phyloP scores from a whole-genome alignment of 1,139 yeast species.

The Suhomyces yuchorum region DNA sequence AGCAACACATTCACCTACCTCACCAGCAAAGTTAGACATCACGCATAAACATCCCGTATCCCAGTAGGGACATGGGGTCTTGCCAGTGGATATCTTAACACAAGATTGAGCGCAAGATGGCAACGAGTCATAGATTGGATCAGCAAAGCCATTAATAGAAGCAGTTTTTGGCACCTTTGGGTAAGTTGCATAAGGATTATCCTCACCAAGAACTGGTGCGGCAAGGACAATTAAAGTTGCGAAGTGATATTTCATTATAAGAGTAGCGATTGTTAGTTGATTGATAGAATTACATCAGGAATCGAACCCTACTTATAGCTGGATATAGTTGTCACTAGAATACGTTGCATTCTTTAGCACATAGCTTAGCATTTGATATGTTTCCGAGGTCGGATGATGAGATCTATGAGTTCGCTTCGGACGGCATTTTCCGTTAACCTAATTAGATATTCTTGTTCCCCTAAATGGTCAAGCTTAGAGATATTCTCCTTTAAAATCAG shows the following conservation, averaged over 20 bases:
- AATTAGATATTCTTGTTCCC: neutral
- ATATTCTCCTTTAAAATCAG: neutral
- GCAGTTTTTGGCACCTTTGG: constrained; percentile 53
- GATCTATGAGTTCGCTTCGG: neutral
- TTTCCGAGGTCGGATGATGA: constrained; percentile 1
- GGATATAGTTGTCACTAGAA: neutral
- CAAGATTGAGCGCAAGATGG: constrained; percentile 51
- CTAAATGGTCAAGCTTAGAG: neutral
- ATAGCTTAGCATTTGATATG: neutral
- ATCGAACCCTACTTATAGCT: neutral
- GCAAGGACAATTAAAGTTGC: constrained; percentile 17
- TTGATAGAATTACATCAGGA: neutral
- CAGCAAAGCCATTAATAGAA: constrained; percentile 56
- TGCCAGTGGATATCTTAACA: constrained; percentile 26
- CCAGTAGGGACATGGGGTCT: constrained; percentile 56
- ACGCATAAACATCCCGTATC: constrained; percentile 58
- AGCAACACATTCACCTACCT: constrained; percentile 49
- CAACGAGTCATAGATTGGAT: constrained; percentile 41
- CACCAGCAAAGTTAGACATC: constrained; percentile 48
- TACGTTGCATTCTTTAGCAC: too few species aligned
- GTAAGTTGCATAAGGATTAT: constrained; percentile 36
- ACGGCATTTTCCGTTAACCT: neutral
- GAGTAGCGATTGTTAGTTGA: constrained; percentile 13
- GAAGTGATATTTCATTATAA: constrained; percentile 26
- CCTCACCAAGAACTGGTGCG: constrained; percentile 15